A percentile compares a stretch with the other conserved stretches of the same genome.
Conservation (phyloP, 257 asterid species). For the Echium plantagineum region DNA sequence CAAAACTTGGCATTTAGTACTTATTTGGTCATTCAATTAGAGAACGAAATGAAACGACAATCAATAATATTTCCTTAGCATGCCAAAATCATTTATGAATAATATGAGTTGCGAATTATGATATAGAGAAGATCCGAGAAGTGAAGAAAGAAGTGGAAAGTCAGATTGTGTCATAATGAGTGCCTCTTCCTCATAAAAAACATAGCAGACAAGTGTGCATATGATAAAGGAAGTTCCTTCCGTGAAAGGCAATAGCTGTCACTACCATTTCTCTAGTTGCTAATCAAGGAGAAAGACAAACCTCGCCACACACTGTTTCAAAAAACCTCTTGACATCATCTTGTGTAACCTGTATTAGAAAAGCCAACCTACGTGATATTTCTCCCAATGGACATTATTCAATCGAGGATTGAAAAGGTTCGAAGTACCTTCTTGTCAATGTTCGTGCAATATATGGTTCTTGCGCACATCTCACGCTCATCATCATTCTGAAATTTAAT, state of each 20-base stretch:
- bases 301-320: slow-evolving; percentile 51
- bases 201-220: slow-evolving; percentile 2
- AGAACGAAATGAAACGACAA: no score
- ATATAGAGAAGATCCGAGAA: no score
- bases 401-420: background rate
- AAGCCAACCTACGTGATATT: slow-evolving; percentile 1
- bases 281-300: slow-evolving; percentile 12
- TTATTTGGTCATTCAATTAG: no score
- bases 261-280: background rate
- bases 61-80: no score
- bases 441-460: slow-evolving; percentile 50
- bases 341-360: slow-evolving; percentile 37
- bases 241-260: background rate
- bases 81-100: no score
- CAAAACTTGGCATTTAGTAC: no score
- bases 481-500: slow-evolving; percentile 29
- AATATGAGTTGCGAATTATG: no score
- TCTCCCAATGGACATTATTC: background rate
- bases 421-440: slow-evolving; percentile 50
- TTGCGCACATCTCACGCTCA: slow-evolving; percentile 58
- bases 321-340: slow-evolving; percentile 48
- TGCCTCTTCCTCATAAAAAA: slow-evolving; percentile 1
- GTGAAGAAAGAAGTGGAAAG: background rate
- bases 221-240: background rate
- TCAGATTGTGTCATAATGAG: slow-evolving; percentile 12